Evolutionary conservation across 306 rosid genomes (phyloP).

Genomic region (Begonia fuchsioides): DNA sequence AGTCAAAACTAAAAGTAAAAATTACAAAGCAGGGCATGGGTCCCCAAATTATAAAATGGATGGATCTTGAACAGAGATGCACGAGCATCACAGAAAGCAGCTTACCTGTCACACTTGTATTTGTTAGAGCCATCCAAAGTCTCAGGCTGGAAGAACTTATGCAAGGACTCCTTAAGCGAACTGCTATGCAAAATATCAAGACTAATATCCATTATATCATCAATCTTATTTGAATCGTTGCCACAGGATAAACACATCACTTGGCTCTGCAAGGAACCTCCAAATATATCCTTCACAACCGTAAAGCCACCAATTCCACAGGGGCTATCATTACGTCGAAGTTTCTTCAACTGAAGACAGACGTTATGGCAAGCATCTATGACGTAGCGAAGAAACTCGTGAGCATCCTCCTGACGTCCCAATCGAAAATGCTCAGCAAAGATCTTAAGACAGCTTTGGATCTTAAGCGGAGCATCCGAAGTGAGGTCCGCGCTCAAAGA

Average conservation of each 20-base stretch:
- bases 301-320: conserved; percentile 11
- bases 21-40: not conserved
- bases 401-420: conserved; percentile 97
- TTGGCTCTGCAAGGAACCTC: conserved; percentile 98
- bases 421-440: conserved; percentile 64
- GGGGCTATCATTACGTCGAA: conserved; percentile 26
- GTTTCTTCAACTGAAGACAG: conserved; percentile 78
- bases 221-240: conserved; percentile 90
- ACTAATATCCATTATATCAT: conserved; percentile 98
- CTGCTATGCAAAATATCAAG: conserved; percentile 88
- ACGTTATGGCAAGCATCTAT: conserved; percentile 94
- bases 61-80: not conserved
- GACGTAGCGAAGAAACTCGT: conserved; percentile 84
- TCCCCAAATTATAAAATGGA: too few species aligned
- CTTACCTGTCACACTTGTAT: conserved; percentile 92
- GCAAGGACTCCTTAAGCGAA: conserved; percentile 80
- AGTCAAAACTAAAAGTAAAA: conserved; percentile 10
- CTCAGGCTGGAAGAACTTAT: conserved; percentile 83
- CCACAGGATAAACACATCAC: conserved; percentile 90
- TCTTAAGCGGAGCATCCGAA: conserved; percentile 57
- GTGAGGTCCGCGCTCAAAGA: conserved; percentile 53
- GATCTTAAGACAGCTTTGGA: conserved; percentile 61
- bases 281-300: conserved; percentile 81
- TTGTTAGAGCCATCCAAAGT: conserved; percentile 84
- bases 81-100: not conserved